Base-by-base conservation (phyloP, 371 early-diverging fungal species). In the Mucor racemosus region DNA sequence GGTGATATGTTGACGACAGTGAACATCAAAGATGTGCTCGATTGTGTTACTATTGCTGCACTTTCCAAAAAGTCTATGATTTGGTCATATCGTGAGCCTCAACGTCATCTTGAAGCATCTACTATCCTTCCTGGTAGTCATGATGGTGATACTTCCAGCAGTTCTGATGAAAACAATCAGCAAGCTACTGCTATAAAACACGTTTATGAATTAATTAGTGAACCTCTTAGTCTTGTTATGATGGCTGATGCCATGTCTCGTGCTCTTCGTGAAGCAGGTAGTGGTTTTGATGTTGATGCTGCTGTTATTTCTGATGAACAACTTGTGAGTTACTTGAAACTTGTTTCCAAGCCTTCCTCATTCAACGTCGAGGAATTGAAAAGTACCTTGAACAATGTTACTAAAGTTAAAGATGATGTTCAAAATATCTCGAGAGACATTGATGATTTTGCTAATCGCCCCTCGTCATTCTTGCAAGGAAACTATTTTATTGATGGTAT, bases 21-120 rank as follows among this genome's bases (percentile, higher is more conserved):
- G n/a, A 64, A 68, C 55, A 54, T 72, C 13, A 44, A 57, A 9
- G 75, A 75, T 34, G 58, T 75, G 4, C 60, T 60, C 19, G 57
- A 54, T 1, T 58, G 62, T 41, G 14, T 68, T 4, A 64, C 69
- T 42, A 42, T 38, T 9, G 62, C 63, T 7, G 36, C 58, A 19
- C 35, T 71, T 0, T 65, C 63, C 39, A 58, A 61, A 15, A 71
- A 61, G 31, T 17, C 50, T 4, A 21, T 21, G n/a, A 36, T 50
- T 17, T 61, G 65, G 65, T 8, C 31, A 14, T 55, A 31, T n/a
- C 35, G n/a, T 35, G 55, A 34, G 7, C 55, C 55, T 34, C 14
- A 35, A 5, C 55, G 6, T 6, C 34, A 55, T 14, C 5, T 31
- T 11, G 7, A 34, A 14, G 33, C 15, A 6, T 44, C 50, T 1